Evolutionary conservation across 176 grass and related monocot species (phyloP).

Genomic region (Calamus simplicifolius): DNA sequence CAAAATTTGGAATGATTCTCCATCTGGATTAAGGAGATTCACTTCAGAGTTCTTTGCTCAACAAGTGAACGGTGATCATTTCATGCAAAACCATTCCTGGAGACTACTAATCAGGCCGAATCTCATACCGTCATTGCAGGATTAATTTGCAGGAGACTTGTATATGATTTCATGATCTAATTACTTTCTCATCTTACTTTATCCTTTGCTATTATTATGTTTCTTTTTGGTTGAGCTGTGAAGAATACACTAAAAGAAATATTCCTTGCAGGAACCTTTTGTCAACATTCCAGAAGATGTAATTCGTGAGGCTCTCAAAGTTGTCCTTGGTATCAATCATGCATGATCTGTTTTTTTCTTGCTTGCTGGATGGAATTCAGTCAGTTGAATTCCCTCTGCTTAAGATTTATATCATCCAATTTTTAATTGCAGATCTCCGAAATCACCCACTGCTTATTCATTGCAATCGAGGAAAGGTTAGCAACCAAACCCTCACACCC

Average conservation of each 20-base stretch:
- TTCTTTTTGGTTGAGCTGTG: too few species aligned
- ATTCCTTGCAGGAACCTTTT: slow-evolving; percentile 61
- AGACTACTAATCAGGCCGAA: too few species aligned
- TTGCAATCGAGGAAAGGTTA: slow-evolving; percentile 94
- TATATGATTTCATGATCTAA: too few species aligned
- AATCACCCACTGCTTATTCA: slow-evolving; percentile 87
- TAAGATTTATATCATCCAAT: background rate
- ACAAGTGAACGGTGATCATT: too few species aligned
- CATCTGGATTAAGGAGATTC: too few species aligned
- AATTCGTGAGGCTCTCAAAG: slow-evolving; percentile 67
- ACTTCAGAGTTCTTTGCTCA: too few species aligned
- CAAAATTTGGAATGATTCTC: too few species aligned
- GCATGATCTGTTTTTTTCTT: background rate
- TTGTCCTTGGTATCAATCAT: slow-evolving; percentile 47
- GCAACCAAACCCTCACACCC: background rate
- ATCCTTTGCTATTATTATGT: background rate
- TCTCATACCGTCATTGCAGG: too few species aligned
- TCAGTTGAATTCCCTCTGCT: background rate
- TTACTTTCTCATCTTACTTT: too few species aligned
- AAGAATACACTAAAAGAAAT: slow-evolving; percentile 10
- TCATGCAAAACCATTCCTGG: too few species aligned
- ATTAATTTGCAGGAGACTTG: too few species aligned
- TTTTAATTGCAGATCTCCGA: slow-evolving; percentile 40
- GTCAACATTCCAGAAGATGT: slow-evolving; percentile 86
- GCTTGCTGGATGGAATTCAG: background rate